These are phyloP conservation scores for Gentiana straminea DNA, from an alignment of 257 asterid species.

Conservation along the genomic window DNA sequence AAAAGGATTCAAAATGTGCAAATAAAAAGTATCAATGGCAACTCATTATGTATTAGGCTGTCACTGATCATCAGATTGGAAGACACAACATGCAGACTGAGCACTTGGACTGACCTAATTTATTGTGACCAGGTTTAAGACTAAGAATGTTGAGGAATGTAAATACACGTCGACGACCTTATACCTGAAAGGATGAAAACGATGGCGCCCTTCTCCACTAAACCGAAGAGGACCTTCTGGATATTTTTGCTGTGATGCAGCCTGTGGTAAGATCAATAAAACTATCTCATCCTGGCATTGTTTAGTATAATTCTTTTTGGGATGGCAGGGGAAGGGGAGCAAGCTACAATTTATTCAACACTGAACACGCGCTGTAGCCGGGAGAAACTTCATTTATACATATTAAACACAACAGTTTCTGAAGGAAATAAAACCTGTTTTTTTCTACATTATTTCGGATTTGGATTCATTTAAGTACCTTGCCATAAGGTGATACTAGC, in stretches of 20 bases:
- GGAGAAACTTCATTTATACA: constrained; percentile 89
- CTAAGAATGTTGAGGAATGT: too few species aligned
- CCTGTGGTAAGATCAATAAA: constrained; percentile 37
- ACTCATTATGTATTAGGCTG: not conserved
- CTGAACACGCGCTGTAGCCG: constrained; percentile 93
- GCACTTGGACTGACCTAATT: too few species aligned
- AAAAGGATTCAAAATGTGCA: too few species aligned
- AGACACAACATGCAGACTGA: not conserved
- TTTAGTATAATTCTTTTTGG: too few species aligned
- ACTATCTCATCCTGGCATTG: constrained; percentile 1
- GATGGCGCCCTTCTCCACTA: constrained; percentile 94
- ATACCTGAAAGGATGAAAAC: constrained; percentile 92
- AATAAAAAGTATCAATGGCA: not conserved
- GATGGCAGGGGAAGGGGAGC: not conserved
- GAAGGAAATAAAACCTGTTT: too few species aligned
- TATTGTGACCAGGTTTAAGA: too few species aligned
- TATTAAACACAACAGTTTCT: constrained; percentile 64
- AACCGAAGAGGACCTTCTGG: constrained; percentile 96
- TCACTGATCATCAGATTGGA: not conserved
- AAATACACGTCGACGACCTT: too few species aligned
- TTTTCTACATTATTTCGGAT: too few species aligned
- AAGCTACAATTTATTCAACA: not conserved
- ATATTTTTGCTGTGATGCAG: constrained; percentile 82
- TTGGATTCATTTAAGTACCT: constrained; percentile 19
- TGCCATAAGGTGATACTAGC: constrained; percentile 65